A percentile compares a stretch with the other conserved stretches of the same genome.
Evolutionary conservation across 441 rosid species (phyloP).

Genomic region (Daphne laureola): DNA sequence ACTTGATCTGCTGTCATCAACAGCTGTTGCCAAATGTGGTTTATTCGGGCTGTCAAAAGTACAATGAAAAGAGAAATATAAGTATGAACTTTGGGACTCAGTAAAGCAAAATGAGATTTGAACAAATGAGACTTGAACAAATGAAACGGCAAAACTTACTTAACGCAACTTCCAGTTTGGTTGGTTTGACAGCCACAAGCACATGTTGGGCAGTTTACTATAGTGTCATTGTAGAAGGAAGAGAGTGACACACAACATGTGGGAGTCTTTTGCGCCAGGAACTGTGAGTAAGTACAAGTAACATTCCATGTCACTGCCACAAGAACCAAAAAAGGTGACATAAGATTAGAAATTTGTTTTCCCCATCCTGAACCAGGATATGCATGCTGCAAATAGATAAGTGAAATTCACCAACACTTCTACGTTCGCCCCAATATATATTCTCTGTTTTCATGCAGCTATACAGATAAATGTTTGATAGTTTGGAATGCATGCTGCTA

Average conservation of each 20-base stretch:
- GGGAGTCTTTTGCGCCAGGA: conserved; percentile 63
- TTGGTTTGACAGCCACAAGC: conserved; percentile 65
- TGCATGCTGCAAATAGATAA: no score
- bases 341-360: conserved; percentile 7
- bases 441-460: no score
- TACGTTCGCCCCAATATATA: no score
- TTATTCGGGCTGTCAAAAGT: conserved; percentile 28
- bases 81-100: neutral
- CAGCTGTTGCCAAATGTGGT: conserved; percentile 45
- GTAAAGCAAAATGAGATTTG: neutral
- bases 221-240: conserved; percentile 57
- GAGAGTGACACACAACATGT: conserved; percentile 58
- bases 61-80: neutral
- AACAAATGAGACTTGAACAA: neutral
- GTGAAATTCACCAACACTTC: no score
- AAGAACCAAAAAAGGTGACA: conserved; percentile 14
- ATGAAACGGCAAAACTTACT: conserved; percentile 23
- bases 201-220: conserved; percentile 55
- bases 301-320: conserved; percentile 73
- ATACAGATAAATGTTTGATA: no score
- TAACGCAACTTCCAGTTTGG: conserved; percentile 35
- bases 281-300: conserved; percentile 70
- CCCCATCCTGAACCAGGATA: neutral
- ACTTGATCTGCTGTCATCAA: conserved; percentile 25
- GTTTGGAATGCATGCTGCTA: no score